phyloP scores from a whole-genome alignment of 2,329 filamentous ascomycete species.

The Metarhizium robertsii region DNA sequence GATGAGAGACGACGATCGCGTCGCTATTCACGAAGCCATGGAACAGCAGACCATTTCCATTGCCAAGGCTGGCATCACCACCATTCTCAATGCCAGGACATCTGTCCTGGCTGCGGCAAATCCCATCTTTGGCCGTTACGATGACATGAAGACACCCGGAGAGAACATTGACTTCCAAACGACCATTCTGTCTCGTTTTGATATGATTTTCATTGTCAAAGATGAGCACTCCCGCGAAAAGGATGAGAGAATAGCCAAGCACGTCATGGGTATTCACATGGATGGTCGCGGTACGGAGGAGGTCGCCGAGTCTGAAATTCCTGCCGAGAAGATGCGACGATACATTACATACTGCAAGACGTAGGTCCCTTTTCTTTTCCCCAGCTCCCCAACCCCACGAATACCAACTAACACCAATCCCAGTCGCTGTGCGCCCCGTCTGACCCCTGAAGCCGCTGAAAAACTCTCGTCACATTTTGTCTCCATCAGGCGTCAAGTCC shows the following conservation, averaged over 20 bases:
- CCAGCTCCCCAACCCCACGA: background rate
- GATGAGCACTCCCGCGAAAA: slow-evolving; percentile 86
- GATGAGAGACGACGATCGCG: slow-evolving; percentile 96
- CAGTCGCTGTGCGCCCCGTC: slow-evolving; percentile 82
- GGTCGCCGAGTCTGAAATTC: slow-evolving; percentile 75
- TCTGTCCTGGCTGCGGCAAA: slow-evolving; percentile 94
- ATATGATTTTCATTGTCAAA: slow-evolving; percentile 99
- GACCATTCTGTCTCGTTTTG: slow-evolving; percentile 94
- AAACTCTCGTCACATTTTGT: slow-evolving; percentile 97
- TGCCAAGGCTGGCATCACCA: slow-evolving; percentile 96
- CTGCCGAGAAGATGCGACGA: slow-evolving; percentile 93
- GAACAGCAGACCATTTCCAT: slow-evolving; percentile 99
- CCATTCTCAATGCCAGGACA: slow-evolving; percentile 90
- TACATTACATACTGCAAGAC: slow-evolving; percentile 97
- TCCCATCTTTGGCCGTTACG: slow-evolving; percentile 94
- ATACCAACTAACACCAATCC: slow-evolving; percentile 16
- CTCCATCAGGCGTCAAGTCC: slow-evolving; percentile 87
- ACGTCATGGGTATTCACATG: slow-evolving; percentile 98
- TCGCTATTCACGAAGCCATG: slow-evolving; percentile 99
- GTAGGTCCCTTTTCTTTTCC: slow-evolving; percentile 56
- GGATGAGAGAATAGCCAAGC: slow-evolving; percentile 87
- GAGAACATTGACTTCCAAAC: slow-evolving; percentile 99
- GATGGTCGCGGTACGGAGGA: slow-evolving; percentile 76
- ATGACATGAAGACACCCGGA: slow-evolving; percentile 93
- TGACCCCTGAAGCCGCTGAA: slow-evolving; percentile 84